These are phyloP conservation scores for Dactylis glomerata DNA, from an alignment of 176 grass and related monocot species.

Conservation along the genomic window DNA sequence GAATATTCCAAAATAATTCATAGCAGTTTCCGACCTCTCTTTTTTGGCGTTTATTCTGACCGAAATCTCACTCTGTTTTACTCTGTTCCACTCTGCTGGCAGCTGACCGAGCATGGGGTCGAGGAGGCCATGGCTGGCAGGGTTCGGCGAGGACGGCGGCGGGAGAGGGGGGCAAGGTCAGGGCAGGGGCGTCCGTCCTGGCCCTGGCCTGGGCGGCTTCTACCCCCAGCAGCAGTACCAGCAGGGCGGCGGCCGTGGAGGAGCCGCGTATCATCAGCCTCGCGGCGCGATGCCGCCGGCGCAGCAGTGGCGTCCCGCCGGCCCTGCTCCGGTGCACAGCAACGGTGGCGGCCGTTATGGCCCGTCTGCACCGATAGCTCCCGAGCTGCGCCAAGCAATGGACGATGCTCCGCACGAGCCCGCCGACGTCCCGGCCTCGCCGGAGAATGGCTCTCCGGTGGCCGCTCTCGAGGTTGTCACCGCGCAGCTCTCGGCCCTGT, in stretches of 20 bases:
- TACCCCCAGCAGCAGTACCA: slow-evolving; percentile 17
- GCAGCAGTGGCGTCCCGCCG: slow-evolving; percentile 27
- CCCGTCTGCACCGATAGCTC: slow-evolving; percentile 42
- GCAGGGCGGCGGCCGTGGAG: slow-evolving; percentile 26
- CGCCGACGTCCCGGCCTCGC: slow-evolving; percentile 16
- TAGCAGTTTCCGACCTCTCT: no score
- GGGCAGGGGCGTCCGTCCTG: background rate
- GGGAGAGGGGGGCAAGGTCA: slow-evolving; percentile 20
- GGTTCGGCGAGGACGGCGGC: slow-evolving; percentile 36
- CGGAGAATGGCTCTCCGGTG: slow-evolving; percentile 23
- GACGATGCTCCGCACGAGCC: slow-evolving; percentile 43
- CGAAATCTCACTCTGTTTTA: background rate
- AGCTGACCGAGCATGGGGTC: slow-evolving; percentile 53
- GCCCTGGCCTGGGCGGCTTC: background rate
- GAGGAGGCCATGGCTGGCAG: slow-evolving; percentile 32
- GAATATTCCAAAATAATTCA: no score
- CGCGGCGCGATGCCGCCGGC: slow-evolving; percentile 2
- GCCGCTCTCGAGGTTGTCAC: background rate
- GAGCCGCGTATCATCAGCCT: slow-evolving; percentile 23
- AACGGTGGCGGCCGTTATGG: slow-evolving; percentile 21
- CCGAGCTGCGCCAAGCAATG: slow-evolving; percentile 99
- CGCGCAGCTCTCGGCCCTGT: slow-evolving; percentile 45
- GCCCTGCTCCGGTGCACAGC: slow-evolving; percentile 20
- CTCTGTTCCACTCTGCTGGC: background rate
- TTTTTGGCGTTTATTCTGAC: background rate